Evolutionary conservation across 805 yeast species (phyloP).

Genomic region (Candida sithepensis): DNA sequence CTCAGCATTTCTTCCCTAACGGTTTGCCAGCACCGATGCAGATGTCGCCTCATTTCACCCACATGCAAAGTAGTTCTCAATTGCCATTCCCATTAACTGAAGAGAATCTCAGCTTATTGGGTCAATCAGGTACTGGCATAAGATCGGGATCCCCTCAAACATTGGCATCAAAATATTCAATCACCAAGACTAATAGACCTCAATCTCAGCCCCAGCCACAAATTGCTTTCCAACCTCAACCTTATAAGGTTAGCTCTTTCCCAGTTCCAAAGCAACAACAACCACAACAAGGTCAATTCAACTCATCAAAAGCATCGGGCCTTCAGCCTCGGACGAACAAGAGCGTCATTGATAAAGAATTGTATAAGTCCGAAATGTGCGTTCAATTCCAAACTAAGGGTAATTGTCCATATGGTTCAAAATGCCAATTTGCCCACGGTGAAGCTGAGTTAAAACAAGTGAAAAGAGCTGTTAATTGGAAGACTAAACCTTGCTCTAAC

Average conservation of each 20-base stretch:
- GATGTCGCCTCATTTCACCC: not conserved
- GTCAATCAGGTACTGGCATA: constrained; percentile 11
- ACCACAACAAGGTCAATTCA: constrained; percentile 7
- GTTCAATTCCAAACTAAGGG: constrained; percentile 70
- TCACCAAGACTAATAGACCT: not conserved
- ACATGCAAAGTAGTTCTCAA: constrained; percentile 1
- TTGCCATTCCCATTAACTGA: constrained; percentile 32
- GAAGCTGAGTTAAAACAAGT: constrained; percentile 67
- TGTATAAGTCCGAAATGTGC: constrained; percentile 90
- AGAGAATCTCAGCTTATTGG: constrained; percentile 32
- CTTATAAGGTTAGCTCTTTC: constrained; percentile 3
- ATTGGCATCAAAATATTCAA: not conserved
- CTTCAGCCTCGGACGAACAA: not conserved
- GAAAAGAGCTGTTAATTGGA: constrained; percentile 77
- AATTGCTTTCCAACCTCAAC: constrained; percentile 4
- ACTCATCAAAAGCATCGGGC: constrained; percentile 2
- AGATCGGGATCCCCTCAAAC: not conserved
- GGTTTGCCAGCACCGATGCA: not conserved
- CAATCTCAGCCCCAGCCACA: not conserved
- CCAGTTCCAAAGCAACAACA: not conserved
- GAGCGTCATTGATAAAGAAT: constrained; percentile 40
- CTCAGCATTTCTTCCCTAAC: not conserved
- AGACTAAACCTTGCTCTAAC: constrained; percentile 87
- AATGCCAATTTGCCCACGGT: constrained; percentile 96
- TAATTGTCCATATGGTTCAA: constrained; percentile 80